Evolutionary conservation across 177 flowering plant species (phyloP).

Genomic region (Vitis hybrid): DNA sequence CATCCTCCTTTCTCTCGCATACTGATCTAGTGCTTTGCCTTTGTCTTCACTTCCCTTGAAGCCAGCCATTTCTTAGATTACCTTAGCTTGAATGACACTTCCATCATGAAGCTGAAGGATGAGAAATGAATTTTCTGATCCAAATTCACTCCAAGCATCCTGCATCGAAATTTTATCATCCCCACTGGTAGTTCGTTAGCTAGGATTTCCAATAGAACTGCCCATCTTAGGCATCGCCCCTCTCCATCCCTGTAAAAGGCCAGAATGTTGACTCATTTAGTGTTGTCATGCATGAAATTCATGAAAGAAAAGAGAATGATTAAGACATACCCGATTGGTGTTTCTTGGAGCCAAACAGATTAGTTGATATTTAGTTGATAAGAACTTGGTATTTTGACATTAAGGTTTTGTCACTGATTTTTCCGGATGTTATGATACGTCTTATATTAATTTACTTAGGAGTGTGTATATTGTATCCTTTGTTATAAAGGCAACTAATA

Average conservation of each 20-base stretch:
- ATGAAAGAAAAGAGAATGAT: too few species aligned
- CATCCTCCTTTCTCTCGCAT: conserved; percentile 44
- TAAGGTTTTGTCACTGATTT: too few species aligned
- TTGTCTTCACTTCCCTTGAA: neutral
- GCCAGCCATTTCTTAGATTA: neutral
- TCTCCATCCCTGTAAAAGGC: conserved; percentile 33
- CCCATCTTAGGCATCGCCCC: conserved; percentile 45
- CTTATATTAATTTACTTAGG: too few species aligned
- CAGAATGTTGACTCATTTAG: too few species aligned
- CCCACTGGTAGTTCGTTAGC: conserved; percentile 39
- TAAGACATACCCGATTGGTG: too few species aligned
- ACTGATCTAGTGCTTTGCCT: conserved; percentile 39
- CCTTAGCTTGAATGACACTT: conserved; percentile 42
- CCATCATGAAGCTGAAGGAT: conserved; percentile 40
- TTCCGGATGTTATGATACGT: too few species aligned
- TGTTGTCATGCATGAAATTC: too few species aligned
- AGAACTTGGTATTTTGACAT: too few species aligned
- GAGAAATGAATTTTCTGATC: conserved; percentile 27
- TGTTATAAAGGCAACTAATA: too few species aligned
- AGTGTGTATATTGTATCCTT: too few species aligned
- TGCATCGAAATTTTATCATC: conserved; percentile 37
- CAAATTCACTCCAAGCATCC: conserved; percentile 23
- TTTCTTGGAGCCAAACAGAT: too few species aligned
- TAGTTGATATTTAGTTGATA: too few species aligned
- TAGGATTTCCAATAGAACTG: conserved; percentile 37